Percentiles rank a stretch among this genome's conserved stretches.
Conservation (phyloP, 768 basidiomycete genomes). For the Lentinula sp. region DNA sequence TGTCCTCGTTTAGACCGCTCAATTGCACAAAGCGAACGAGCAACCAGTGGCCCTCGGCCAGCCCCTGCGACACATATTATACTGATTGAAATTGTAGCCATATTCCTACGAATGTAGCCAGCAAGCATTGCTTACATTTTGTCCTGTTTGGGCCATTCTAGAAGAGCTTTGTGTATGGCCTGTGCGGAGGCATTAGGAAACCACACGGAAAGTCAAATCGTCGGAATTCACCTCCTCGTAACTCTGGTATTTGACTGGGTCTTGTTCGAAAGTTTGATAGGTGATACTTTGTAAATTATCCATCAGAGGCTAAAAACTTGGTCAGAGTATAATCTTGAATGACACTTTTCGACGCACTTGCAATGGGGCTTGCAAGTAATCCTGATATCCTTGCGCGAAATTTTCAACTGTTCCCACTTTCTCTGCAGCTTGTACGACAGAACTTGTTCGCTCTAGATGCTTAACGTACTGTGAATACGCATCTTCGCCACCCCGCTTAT, state of each 20-base stretch:
- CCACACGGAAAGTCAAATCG: conserved; percentile 8
- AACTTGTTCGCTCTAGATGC: conserved; percentile 77
- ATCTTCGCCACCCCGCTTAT: conserved; percentile 73
- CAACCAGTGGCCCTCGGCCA: conserved; percentile 89
- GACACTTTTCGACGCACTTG: conserved; percentile 47
- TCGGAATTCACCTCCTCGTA: conserved; percentile 75
- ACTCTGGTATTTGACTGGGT: conserved; percentile 92
- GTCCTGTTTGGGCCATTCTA: conserved; percentile 56
- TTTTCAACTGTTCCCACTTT: conserved; percentile 77
- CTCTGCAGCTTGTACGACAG: conserved; percentile 54
- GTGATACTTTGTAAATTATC: conserved; percentile 94
- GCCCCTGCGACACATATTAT: conserved; percentile 91
- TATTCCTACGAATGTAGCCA: neutral
- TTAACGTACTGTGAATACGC: conserved; percentile 89
- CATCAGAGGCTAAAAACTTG: conserved; percentile 73
- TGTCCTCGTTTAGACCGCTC: conserved; percentile 50
- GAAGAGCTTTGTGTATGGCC: conserved; percentile 78
- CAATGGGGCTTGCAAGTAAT: conserved; percentile 90
- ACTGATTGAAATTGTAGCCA: conserved; percentile 31
- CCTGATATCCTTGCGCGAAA: conserved; percentile 90
- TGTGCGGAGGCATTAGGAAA: conserved; percentile 19
- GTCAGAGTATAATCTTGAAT: conserved; percentile 1
- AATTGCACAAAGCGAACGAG: conserved; percentile 75
- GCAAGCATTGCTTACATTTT: conserved; percentile 48
- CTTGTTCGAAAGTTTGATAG: conserved; percentile 96